Conservation (phyloP, 2,329 filamentous ascomycete species). For the Aspergillus persii region DNA sequence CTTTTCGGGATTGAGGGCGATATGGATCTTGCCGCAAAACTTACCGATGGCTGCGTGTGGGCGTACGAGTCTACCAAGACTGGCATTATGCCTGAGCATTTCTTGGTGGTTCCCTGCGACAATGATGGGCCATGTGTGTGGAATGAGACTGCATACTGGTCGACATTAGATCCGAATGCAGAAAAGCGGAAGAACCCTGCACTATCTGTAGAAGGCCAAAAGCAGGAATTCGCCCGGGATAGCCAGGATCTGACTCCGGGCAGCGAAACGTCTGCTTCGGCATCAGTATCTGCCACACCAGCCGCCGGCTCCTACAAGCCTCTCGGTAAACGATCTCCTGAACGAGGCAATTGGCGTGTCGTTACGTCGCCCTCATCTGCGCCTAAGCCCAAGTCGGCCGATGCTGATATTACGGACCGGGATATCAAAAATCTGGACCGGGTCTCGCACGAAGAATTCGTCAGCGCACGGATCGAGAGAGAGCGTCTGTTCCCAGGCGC, state of each 20-base stretch:
- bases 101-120: constrained; percentile 53
- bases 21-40: constrained; percentile 54
- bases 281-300: not conserved
- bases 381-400: not conserved
- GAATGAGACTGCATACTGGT: constrained; percentile 53
- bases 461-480: constrained; percentile 38
- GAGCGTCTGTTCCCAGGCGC: constrained; percentile 45
- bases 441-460: constrained; percentile 41
- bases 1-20: constrained; percentile 56
- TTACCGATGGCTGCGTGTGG: constrained; percentile 64
- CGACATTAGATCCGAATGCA: constrained; percentile 39
- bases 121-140: constrained; percentile 48
- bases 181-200: constrained; percentile 21
- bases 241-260: not conserved
- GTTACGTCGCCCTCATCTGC: constrained; percentile 1
- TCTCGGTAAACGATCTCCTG: not conserved
- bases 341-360: constrained; percentile 21
- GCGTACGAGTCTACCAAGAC: constrained; percentile 56
- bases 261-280: constrained; percentile 1
- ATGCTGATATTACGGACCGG: constrained; percentile 2
- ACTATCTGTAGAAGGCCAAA: not conserved
- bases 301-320: not conserved
- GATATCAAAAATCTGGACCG: constrained; percentile 20
- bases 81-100: constrained; percentile 62
- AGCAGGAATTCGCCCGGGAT: not conserved